Percentiles rank a stretch among this genome's conserved stretches.
Evolutionary conservation across 1,284 basidiomycete genomes (phyloP).

Genomic region (Trichosporon asahii): DNA sequence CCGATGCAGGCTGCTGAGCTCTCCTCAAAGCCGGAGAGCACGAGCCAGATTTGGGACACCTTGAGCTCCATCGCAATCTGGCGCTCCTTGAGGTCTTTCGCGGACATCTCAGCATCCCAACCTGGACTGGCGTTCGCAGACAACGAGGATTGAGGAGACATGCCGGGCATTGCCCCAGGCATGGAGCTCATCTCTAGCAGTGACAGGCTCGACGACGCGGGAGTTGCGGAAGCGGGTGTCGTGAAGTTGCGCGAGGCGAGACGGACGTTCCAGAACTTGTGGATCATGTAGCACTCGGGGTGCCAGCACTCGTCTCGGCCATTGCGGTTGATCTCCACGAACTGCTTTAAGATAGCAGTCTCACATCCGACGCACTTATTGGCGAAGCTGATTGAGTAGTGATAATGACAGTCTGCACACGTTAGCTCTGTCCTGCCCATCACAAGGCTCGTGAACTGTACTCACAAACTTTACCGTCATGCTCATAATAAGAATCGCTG

Average conservation of each 20-base stretch:
- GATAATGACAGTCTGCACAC: constrained; percentile 74
- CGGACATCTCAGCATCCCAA: constrained; percentile 61
- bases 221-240: constrained; percentile 55
- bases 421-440: not conserved
- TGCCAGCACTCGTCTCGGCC: constrained; percentile 99
- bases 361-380: constrained; percentile 97
- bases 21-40: constrained; percentile 96
- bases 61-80: constrained; percentile 95
- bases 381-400: constrained; percentile 97
- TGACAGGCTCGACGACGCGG: constrained; percentile 52
- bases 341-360: constrained; percentile 98
- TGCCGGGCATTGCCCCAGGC: constrained; percentile 34
- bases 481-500: constrained; percentile 98
- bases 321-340: constrained; percentile 98
- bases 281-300: constrained; percentile 99
- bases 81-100: constrained; percentile 80
- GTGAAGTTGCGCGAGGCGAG: constrained; percentile 66
- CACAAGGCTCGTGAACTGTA: constrained; percentile 14
- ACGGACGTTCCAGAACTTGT: constrained; percentile 99
- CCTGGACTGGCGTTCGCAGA: constrained; percentile 15
- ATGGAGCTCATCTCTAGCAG: constrained; percentile 45
- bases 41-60: constrained; percentile 99
- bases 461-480: constrained; percentile 80
- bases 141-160: constrained; percentile 38
- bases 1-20: constrained; percentile 98